phyloP scores from a whole-genome alignment of 352 stramenopile genomes.

The Phytophthora sp. region DNA sequence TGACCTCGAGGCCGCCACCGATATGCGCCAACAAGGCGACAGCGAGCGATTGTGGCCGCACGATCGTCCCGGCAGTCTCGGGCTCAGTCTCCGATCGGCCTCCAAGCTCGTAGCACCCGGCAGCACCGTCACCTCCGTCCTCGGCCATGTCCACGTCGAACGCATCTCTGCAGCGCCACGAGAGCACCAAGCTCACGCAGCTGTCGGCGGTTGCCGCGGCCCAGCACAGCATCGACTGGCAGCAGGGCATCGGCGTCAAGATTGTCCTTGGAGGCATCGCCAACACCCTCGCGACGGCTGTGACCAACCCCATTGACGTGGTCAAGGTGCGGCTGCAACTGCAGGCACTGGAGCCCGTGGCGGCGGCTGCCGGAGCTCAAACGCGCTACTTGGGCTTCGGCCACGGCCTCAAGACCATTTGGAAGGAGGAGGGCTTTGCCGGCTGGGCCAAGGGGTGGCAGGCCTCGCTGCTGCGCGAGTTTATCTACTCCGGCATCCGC shows the following conservation, averaged over 20 bases:
- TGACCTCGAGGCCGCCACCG: slow-evolving; percentile 4
- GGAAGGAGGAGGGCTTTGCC: slow-evolving; percentile 54
- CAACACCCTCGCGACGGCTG: slow-evolving; percentile 47
- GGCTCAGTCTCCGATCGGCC: slow-evolving; percentile 22
- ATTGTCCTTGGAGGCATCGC: slow-evolving; percentile 59
- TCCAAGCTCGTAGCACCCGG: slow-evolving; percentile 6
- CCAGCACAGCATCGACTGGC: slow-evolving; percentile 42
- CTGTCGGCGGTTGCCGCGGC: slow-evolving; percentile 12
- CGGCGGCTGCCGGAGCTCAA: slow-evolving; percentile 34
- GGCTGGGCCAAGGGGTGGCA: slow-evolving; percentile 64
- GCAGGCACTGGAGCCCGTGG: slow-evolving; percentile 37
- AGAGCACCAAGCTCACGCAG: slow-evolving; percentile 20
- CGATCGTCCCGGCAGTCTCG: slow-evolving; percentile 5
- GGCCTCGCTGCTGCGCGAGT: slow-evolving; percentile 65
- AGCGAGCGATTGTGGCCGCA: slow-evolving; percentile 9
- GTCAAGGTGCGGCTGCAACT: slow-evolving; percentile 69
- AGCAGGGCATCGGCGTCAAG: slow-evolving; percentile 56
- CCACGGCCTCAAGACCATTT: slow-evolving; percentile 52
- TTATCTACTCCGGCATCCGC: slow-evolving; percentile 71
- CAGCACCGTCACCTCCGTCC: neutral
- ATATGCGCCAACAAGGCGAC: slow-evolving; percentile 10
- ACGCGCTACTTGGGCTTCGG: slow-evolving; percentile 62
- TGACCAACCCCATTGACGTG: slow-evolving; percentile 70
- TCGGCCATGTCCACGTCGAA: slow-evolving; percentile 23
- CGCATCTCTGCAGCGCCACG: slow-evolving; percentile 9